A percentile compares a stretch with the other conserved stretches of the same genome.
phyloP scores from a whole-genome alignment of 768 basidiomycete genomes.

The Antrodiella citrinella region DNA sequence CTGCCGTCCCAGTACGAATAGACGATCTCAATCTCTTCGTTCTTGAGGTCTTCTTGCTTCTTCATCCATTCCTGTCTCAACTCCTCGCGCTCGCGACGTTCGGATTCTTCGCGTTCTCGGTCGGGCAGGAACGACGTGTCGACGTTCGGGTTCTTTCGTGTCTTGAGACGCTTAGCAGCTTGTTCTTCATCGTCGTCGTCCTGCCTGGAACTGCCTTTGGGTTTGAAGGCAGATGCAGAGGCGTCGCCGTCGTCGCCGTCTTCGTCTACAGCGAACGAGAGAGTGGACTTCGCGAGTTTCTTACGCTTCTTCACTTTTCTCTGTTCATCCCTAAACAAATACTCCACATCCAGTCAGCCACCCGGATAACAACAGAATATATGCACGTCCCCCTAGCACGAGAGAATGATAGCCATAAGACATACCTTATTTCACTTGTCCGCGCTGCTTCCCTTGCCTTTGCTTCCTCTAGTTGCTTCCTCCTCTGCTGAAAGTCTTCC shows the following conservation, averaged over 20 bases:
- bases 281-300: constrained; percentile 78
- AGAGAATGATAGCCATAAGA: constrained; percentile 21
- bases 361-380: constrained; percentile 17
- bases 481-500: constrained; percentile 85
- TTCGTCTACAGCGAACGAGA: constrained; percentile 90
- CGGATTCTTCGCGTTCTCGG: constrained; percentile 91
- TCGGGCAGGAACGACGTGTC: constrained; percentile 98
- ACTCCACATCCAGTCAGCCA: constrained; percentile 74
- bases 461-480: constrained; percentile 86
- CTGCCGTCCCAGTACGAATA: constrained; percentile 99
- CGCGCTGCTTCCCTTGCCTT: constrained; percentile 84
- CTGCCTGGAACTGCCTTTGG: no score
- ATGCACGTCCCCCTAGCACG: constrained; percentile 1
- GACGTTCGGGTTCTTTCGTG: constrained; percentile 92
- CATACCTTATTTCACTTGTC: constrained; percentile 84
- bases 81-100: constrained; percentile 81
- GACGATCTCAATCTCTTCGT: constrained; percentile 78
- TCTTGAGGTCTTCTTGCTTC: constrained; percentile 59
- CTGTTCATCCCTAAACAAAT: constrained; percentile 79
- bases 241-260: constrained; percentile 48
- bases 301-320: constrained; percentile 90
- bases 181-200: constrained; percentile 37
- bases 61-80: constrained; percentile 85
- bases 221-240: constrained; percentile 25
- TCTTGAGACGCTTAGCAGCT: constrained; percentile 61